These are phyloP conservation scores for Gaeumannomyces sp. DNA, from an alignment of 2,329 filamentous ascomycete species.

Conservation along the genomic window DNA sequence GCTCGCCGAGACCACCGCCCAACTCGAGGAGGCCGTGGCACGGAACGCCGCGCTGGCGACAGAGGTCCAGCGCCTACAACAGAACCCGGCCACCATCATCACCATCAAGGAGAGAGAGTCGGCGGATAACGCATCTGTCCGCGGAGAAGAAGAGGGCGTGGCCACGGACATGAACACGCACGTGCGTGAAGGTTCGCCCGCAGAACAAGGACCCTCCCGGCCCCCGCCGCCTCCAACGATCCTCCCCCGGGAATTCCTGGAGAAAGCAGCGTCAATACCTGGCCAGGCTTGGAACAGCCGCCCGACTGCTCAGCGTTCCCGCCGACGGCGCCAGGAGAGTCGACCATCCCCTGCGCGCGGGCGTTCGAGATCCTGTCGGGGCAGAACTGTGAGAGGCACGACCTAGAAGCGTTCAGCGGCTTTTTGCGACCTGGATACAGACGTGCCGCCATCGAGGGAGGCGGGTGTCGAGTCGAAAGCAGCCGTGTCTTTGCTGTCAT, in stretches of 20 bases:
- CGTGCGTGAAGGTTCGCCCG: no score
- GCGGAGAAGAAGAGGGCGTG: neutral
- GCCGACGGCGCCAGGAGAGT: conserved; percentile 16
- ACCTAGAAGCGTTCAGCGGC: conserved; percentile 13
- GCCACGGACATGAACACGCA: neutral
- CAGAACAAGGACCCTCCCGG: no score
- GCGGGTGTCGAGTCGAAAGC: conserved; percentile 14
- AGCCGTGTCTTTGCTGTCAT: neutral
- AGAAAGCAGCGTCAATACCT: neutral
- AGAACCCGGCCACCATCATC: neutral
- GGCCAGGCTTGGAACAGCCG: neutral
- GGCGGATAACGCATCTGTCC: neutral
- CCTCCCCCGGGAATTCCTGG: no score
- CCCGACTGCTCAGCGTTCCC: conserved; percentile 14
- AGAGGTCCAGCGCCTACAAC: conserved; percentile 14
- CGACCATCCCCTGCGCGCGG: conserved; percentile 23
- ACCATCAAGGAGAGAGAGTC: no score
- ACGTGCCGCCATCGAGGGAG: neutral
- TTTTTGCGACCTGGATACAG: conserved; percentile 18
- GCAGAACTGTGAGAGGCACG: conserved; percentile 15
- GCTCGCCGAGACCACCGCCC: conserved; percentile 17
- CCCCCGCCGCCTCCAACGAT: no score
- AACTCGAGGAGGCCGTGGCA: conserved; percentile 18
- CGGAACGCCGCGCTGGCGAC: conserved; percentile 10
- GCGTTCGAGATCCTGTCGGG: conserved; percentile 21